Conservation (phyloP, 208 protist genomes). For the Leishmania amazonensis region DNA sequence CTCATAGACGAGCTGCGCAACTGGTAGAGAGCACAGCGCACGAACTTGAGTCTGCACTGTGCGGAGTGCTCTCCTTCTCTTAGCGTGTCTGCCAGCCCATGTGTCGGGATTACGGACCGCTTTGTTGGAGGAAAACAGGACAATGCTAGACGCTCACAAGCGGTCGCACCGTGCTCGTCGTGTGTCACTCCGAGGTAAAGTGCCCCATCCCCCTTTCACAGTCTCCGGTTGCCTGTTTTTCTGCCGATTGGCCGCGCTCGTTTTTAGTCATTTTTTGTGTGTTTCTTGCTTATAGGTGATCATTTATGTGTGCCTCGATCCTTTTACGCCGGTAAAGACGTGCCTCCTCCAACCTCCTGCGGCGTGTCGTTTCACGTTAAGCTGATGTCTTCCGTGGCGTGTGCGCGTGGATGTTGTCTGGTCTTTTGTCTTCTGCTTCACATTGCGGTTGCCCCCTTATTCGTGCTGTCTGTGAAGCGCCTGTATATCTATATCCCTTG, state of each 20-base stretch:
- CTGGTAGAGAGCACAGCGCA: neutral
- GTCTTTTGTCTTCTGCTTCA: neutral
- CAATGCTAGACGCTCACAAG: neutral
- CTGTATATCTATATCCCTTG: neutral
- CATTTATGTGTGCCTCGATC: too few species aligned
- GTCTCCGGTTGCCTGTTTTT: neutral
- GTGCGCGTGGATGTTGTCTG: neutral
- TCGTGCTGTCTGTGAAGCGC: neutral
- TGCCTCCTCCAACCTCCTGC: neutral
- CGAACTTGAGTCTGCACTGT: neutral
- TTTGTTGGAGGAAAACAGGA: neutral
- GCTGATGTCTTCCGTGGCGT: neutral
- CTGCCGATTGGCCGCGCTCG: neutral
- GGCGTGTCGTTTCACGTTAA: neutral
- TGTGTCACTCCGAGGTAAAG: neutral
- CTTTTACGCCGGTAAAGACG: neutral
- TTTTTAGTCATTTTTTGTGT: neutral
- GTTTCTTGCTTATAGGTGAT: neutral
- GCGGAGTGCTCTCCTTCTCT: neutral
- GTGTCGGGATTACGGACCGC: neutral
- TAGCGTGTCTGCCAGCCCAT: neutral
- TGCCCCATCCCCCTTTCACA: neutral
- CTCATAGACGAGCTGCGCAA: neutral
- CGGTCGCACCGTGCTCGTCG: neutral
- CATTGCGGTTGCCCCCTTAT: neutral